Percentiles rank a stretch among this genome's conserved stretches.
Conservation (phyloP, 208 protist species). For the Trypanosomatidae sp. region DNA sequence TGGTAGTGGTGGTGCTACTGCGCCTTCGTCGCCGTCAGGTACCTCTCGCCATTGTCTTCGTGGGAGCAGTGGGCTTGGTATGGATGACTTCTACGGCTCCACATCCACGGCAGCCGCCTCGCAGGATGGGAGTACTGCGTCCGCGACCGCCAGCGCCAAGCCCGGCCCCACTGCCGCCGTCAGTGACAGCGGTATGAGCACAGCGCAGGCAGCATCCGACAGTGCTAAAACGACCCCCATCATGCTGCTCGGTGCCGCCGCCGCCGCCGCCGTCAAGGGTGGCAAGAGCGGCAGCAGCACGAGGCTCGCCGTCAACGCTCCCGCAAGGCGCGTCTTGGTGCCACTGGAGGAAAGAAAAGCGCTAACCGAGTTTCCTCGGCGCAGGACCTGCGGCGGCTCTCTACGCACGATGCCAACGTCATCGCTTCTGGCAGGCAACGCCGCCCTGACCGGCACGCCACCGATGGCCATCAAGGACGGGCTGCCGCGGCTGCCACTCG, state of each 20-base stretch:
- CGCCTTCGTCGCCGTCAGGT: background rate
- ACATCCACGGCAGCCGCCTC: background rate
- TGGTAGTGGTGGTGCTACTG: background rate
- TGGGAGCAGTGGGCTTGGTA: background rate
- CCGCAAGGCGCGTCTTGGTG: background rate
- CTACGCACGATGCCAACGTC: background rate
- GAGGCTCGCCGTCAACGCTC: background rate
- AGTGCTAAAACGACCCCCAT: background rate
- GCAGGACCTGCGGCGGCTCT: background rate
- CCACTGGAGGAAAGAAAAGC: background rate
- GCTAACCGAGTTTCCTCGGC: background rate
- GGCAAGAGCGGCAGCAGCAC: background rate
- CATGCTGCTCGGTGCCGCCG: background rate
- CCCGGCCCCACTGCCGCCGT: background rate
- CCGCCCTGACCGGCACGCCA: background rate
- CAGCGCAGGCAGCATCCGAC: background rate
- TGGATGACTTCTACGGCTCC: background rate
- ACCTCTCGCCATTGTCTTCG: background rate
- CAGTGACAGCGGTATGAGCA: constrained; percentile 9
- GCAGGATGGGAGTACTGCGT: background rate
- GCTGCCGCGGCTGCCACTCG: constrained; percentile 12
- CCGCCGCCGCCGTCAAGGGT: background rate
- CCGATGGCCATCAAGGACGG: background rate
- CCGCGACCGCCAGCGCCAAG: background rate
- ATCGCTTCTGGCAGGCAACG: background rate